Conservation (phyloP, 208 protist genomes). For the Crithidia brevicula region DNA sequence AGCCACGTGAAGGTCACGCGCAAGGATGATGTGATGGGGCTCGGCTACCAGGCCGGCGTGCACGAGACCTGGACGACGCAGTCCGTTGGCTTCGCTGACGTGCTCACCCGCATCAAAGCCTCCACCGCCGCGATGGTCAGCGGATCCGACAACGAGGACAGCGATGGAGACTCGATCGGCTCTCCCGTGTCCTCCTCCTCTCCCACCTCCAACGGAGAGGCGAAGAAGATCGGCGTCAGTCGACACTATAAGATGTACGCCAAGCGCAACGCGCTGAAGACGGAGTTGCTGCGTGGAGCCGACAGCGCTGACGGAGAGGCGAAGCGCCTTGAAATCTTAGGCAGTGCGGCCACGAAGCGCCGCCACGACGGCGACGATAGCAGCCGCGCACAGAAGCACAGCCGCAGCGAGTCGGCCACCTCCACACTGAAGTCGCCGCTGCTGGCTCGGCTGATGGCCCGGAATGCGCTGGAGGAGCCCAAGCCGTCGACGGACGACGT, state of each 20-base stretch:
- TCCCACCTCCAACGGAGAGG: conserved; percentile 17
- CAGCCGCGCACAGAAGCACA: background rate
- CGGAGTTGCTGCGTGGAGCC: conserved; percentile 61
- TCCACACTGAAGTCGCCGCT: conserved; percentile 69
- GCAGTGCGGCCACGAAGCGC: conserved; percentile 52
- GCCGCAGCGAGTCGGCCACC: conserved; percentile 1
- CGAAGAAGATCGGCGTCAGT: conserved; percentile 43
- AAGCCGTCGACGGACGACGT: conserved; percentile 42
- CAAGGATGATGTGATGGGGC: conserved; percentile 88
- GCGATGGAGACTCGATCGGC: background rate
- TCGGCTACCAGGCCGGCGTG: conserved; percentile 85
- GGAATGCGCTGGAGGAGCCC: conserved; percentile 68
- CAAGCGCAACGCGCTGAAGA: conserved; percentile 87
- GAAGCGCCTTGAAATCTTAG: conserved; percentile 65
- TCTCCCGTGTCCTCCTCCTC: conserved; percentile 20
- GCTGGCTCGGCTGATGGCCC: conserved; percentile 74
- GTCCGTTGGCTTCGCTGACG: conserved; percentile 88
- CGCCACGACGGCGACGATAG: conserved; percentile 18
- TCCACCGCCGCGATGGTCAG: conserved; percentile 25
- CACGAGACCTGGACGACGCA: conserved; percentile 87
- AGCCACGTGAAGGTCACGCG: conserved; percentile 88
- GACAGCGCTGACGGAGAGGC: conserved; percentile 39
- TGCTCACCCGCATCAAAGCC: conserved; percentile 74
- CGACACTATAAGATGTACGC: conserved; percentile 83
- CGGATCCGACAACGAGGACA: conserved; percentile 40